Conservation (phyloP, 1,284 basidiomycete species). For the Crocinoboletus sp. region DNA sequence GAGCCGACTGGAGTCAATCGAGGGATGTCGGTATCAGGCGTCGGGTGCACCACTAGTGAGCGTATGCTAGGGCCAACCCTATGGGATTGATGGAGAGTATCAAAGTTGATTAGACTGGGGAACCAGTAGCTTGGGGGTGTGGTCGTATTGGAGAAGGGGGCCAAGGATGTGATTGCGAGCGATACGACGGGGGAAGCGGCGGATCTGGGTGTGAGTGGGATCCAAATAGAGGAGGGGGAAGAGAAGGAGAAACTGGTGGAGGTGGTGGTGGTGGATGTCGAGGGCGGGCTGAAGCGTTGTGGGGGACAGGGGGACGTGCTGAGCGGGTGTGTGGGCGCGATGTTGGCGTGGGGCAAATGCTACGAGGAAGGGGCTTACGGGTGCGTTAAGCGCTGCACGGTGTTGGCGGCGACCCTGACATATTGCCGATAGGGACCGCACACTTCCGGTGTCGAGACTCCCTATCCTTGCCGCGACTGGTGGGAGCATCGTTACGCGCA, state of each 20-base stretch:
- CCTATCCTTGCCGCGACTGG: conserved; percentile 87
- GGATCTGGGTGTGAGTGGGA: conserved; percentile 38
- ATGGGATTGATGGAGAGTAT: no score
- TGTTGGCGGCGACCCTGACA: not conserved
- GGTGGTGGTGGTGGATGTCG: conserved; percentile 59
- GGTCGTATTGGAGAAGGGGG: conserved; percentile 91
- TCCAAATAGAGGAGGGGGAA: conserved; percentile 35
- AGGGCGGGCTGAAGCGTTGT: conserved; percentile 88
- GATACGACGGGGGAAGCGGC: conserved; percentile 55
- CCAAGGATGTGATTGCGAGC: conserved; percentile 62
- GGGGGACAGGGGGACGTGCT: conserved; percentile 97
- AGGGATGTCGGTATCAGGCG: no score
- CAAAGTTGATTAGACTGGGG: no score
- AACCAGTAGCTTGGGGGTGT: conserved; percentile 80
- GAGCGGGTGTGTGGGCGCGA: conserved; percentile 81
- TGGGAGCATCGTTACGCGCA: conserved; percentile 85
- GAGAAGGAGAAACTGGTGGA: conserved; percentile 43
- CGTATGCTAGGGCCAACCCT: no score
- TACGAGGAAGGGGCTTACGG: conserved; percentile 81
- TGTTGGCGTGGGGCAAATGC: conserved; percentile 93
- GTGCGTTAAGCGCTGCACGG: conserved; percentile 34
- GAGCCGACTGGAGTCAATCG: no score
- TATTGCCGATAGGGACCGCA: conserved; percentile 37
- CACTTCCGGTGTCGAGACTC: conserved; percentile 55
- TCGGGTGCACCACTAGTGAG: no score